Base-by-base conservation (phyloP, 352 stramenopile genomes). In the Pythium grandisporangium region DNA sequence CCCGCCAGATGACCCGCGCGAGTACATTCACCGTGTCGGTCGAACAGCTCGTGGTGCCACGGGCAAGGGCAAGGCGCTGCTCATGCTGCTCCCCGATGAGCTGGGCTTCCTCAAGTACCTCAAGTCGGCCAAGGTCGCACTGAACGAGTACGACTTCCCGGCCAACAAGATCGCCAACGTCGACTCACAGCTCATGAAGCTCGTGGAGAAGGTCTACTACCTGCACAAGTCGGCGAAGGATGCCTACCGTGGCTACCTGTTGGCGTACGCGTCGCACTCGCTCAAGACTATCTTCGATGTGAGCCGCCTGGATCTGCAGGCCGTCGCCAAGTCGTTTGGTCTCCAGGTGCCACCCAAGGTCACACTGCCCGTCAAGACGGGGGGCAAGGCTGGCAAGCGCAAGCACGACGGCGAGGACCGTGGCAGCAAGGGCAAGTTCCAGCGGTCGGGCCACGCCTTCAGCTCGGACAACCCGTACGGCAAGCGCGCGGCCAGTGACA, bases 131-230 rank as follows among this genome's bases (percentile, higher is more conserved):
- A 98, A 98, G 72, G 96, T 99, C 19, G 88, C 89, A 5, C 70
- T 99, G 16, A 98, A 99, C 63, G 96, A 99, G 71, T 99, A 99
- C 65, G 96, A 99, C 52, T 99, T 99, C 56, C 95, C 96, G 12
- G 67, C 81, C 37, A 95, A 89, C 23, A 99, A 99, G 71, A 87
- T 99, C 39, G 91, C 95, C 2, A 98, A 99, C 66, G 93, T 99
- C 38, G 86, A 98, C 62, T 92, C 75, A 35, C 96, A 99, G 63
- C 70, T 99, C 10, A 93, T 97, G 65, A 93, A 96, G 46, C 78
- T 99, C 6, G 95, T 99, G 42, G 92, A 98, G 61, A 98, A 98
- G 71, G 99, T 98, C 62, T 99, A 99, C 71, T 99, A 99, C 57
- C 66, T 99, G 35, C 96, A 99, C 75, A 96, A 96, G 51, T 95